Evolutionary conservation across 345 rosid genomes (phyloP).

Genomic region (Eucalyptus erythrocorys): DNA sequence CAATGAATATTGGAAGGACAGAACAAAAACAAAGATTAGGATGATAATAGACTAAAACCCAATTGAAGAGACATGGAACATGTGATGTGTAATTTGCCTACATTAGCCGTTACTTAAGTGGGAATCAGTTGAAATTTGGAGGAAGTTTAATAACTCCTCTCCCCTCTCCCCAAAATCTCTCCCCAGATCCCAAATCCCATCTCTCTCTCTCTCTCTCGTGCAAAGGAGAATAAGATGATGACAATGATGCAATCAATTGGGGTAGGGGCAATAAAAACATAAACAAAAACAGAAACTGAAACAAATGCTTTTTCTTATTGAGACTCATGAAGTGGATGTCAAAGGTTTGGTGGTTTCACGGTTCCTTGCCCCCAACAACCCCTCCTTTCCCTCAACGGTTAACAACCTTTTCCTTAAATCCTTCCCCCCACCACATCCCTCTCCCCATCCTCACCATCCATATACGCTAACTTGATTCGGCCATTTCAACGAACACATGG

Average conservation of each 20-base stretch:
- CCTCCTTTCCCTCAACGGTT: conserved; percentile 1
- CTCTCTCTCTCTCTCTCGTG: background rate
- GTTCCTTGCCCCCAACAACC: conserved; percentile 9
- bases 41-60: background rate
- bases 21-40: background rate
- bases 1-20: no score
- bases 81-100: background rate
- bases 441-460: background rate
- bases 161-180: background rate
- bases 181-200: background rate
- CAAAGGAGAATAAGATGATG: background rate
- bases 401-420: background rate
- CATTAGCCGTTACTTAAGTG: background rate
- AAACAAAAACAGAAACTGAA: background rate
- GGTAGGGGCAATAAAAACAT: background rate
- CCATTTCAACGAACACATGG: no score
- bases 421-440: background rate
- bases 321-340: background rate
- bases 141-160: background rate
- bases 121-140: background rate
- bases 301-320: background rate
- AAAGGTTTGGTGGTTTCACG: conserved; percentile 31
- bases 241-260: background rate
- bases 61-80: background rate
- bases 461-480: no score